A percentile compares a stretch with the other conserved stretches of the same genome.
Conservation (phyloP, 495 filamentous ascomycete genomes). For the Xylaria castorea region DNA sequence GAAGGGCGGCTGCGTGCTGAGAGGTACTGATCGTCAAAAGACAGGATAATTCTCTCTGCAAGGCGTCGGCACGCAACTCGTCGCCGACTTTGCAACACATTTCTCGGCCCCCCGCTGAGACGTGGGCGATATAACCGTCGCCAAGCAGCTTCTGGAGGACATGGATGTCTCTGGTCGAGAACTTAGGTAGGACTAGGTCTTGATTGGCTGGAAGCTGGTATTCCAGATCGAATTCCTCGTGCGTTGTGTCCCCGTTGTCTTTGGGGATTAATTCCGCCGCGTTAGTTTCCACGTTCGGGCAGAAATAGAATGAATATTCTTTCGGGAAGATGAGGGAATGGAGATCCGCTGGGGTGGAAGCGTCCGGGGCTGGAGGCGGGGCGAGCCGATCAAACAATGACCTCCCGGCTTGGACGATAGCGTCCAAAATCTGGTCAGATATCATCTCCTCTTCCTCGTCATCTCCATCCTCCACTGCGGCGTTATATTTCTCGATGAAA, state of each 20-base stretch:
- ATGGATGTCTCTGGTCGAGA: slow-evolving; percentile 23
- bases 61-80: slow-evolving; percentile 17
- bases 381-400: slow-evolving; percentile 24
- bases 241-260: slow-evolving; percentile 1
- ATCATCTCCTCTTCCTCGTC: slow-evolving; percentile 20
- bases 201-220: slow-evolving; percentile 11
- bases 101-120: slow-evolving; percentile 21
- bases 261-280: slow-evolving; percentile 14
- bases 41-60: slow-evolving; percentile 25
- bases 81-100: slow-evolving; percentile 27
- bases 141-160: slow-evolving; percentile 24
- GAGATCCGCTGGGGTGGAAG: slow-evolving; percentile 1
- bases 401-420: slow-evolving; percentile 23
- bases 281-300: slow-evolving; percentile 16
- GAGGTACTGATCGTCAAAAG: slow-evolving; percentile 21
- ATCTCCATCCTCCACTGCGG: slow-evolving; percentile 13
- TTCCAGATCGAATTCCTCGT: not conserved
- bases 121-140: slow-evolving; percentile 27
- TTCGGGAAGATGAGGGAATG: slow-evolving; percentile 28
- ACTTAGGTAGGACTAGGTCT: slow-evolving; percentile 21
- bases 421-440: slow-evolving; percentile 23
- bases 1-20: slow-evolving; percentile 10
- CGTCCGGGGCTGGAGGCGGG: slow-evolving; percentile 11
- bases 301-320: slow-evolving; percentile 22
- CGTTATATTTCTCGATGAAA: slow-evolving; percentile 27